These are phyloP conservation scores for Leucosporidium scottii DNA, from an alignment of 768 basidiomycete genomes.

Conservation along the genomic window DNA sequence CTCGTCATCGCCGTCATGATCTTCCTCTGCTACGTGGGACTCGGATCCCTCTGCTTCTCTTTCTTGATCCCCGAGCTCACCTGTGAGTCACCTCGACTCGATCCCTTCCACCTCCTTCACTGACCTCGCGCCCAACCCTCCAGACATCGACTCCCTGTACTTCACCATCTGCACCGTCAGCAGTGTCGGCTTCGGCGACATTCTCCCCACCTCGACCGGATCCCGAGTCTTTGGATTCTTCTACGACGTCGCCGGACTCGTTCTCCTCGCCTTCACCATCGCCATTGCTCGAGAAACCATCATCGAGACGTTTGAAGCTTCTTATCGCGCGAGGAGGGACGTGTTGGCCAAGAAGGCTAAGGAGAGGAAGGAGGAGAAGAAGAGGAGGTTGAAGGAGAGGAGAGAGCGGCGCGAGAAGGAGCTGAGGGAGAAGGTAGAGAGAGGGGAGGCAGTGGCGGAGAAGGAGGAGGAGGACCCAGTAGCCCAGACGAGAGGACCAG, in stretches of 20 bases:
- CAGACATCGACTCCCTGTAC: conserved; percentile 12
- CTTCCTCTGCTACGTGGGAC: conserved; percentile 62
- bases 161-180: conserved; percentile 62
- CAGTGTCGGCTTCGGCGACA: conserved; percentile 24
- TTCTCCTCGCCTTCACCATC: conserved; percentile 30
- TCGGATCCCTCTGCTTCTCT: conserved; percentile 60
- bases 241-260: conserved; percentile 32
- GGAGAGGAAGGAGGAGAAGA: conserved; percentile 20
- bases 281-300: conserved; percentile 18
- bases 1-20: conserved; percentile 72
- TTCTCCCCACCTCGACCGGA: conserved; percentile 21
- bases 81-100: conserved; percentile 44
- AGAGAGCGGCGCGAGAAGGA: background rate
- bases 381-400: conserved; percentile 3
- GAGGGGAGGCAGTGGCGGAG: background rate
- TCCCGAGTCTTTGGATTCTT: conserved; percentile 32
- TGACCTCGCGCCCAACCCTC: background rate
- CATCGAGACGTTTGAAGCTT: conserved; percentile 54
- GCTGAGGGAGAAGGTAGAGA: background rate
- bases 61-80: conserved; percentile 40
- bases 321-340: conserved; percentile 49
- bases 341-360: conserved; percentile 20
- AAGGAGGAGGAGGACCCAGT: conserved; percentile 15
- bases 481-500: too few species aligned
- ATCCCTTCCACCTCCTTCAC: conserved; percentile 51